A percentile compares a stretch with the other conserved stretches of the same genome.
phyloP scores from a whole-genome alignment of 2,329 filamentous ascomycete genomes.

The Xylariaceae sp. region DNA sequence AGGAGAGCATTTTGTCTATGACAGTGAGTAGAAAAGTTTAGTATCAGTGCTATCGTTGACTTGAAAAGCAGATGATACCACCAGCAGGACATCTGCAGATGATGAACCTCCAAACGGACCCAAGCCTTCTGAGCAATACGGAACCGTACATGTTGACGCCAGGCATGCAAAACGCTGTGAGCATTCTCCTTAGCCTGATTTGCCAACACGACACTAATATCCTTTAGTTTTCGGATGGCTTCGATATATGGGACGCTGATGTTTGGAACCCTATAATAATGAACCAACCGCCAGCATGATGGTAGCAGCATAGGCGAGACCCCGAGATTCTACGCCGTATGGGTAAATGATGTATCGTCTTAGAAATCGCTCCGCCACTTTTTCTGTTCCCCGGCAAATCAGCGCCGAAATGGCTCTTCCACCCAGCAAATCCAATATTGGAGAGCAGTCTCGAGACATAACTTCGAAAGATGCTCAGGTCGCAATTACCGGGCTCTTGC shows the following conservation, averaged over 20 bases:
- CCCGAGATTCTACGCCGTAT: not conserved
- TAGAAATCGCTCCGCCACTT: not conserved
- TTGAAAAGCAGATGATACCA: conserved; percentile 28
- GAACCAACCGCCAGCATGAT: conserved; percentile 14
- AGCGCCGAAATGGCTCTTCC: not conserved
- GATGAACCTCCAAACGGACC: conserved; percentile 29
- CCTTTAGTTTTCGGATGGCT: conserved; percentile 37
- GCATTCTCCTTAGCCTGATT: conserved; percentile 2
- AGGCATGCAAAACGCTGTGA: conserved; percentile 37
- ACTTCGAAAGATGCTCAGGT: conserved; percentile 41
- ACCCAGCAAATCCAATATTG: no score
- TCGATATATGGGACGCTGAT: conserved; percentile 41
- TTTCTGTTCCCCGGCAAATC: not conserved
- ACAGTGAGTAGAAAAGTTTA: conserved; percentile 34
- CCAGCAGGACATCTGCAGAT: conserved; percentile 29
- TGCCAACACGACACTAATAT: conserved; percentile 20
- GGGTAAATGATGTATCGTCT: not conserved
- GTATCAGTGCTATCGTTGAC: conserved; percentile 1
- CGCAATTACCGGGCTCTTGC: conserved; percentile 53
- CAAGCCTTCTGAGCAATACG: conserved; percentile 32
- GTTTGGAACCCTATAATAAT: conserved; percentile 37
- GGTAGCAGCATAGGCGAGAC: not conserved
- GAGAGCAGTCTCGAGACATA: no score
- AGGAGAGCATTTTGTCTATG: conserved; percentile 46
- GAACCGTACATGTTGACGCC: conserved; percentile 36